Base-by-base conservation (phyloP, 2,329 filamentous ascomycete species). In the Sporothrix variecibatus region DNA sequence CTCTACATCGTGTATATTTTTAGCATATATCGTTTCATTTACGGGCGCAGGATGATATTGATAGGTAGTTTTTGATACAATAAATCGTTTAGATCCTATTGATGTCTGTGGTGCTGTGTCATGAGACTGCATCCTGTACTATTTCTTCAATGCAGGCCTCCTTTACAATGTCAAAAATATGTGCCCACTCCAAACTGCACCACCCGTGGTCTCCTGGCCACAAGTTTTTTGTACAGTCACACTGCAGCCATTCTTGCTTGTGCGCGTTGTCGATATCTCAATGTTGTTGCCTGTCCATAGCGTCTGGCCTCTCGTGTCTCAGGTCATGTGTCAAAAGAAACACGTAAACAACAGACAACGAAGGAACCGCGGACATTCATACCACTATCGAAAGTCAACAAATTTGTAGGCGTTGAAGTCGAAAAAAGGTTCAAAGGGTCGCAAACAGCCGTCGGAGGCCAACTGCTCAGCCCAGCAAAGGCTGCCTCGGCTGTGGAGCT, bases 401-500 rank as follows among this genome's bases (percentile, higher is more conserved):
- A 56, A 56, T 28, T 28, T 28, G 51, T 12, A 7, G n/a, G 23
- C 51, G 9, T 43, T 17, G 23, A 67, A 28, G 38, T 28, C n/a
- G 38, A 11, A 20, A 43, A 56, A 56, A 1, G n/a, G 51, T 23
- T 34, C 0, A 26, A 26, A 23, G 2, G 34, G 38, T 23, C 26
- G 40, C n/a, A 9, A 51, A 31, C 34, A 67, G 64, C 23, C 64
- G 17, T 67, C 40, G 40, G 64, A 67, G 64, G 60, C 64, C 23
- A 67, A 67, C 64, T 49, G 64, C 40, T 67, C 64, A 49, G 40
- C 43, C 26, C 38, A 58, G 11, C 7, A 38, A 65, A 53, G 31
- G 34, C 58, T 43, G 71, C 71, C 71, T 72, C 46, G 60, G 71
- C 60, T 26, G 71, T 43, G 71, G 56, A 72, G 71, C 43, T 17